Base-by-base conservation (phyloP, 2,329 filamentous ascomycete genomes). In the Alternaria infectoria region DNA sequence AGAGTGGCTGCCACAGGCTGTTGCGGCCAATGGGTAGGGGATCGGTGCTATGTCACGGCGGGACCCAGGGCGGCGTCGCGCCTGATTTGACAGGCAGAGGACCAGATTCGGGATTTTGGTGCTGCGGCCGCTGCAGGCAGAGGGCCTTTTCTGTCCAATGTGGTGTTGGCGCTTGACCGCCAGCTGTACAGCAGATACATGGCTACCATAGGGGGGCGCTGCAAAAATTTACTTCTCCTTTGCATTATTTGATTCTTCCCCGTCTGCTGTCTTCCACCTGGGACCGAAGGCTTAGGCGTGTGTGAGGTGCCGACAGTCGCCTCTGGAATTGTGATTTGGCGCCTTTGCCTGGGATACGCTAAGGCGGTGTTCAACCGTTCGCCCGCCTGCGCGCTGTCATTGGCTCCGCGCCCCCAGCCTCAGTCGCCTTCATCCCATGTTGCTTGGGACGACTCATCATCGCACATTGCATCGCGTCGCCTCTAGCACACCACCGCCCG, bases 81-180 rank as follows among this genome's bases (percentile, higher is more conserved):
- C 64, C 66, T 69, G 70, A 72, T 71, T 71, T 66, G 71, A 64
- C 62, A 57, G 54, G 30, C 55, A 19, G 44, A 28, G 56, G 52
- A 59, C 59, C 52, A 65, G 43, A 54, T 69, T 65, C 69, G 64
- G 64, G 61, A 54, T 64, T 65, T 47, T 66, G 56, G 45, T 65
- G 70, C 63, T 69, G 69, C 61, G 60, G 56, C 57, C 54, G 61
- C 52, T 71, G 71, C 71, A 73, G 65, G 68, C 58, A 59, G 36
- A 56, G 46, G 49, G 54, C 19, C 54, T 61, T 52, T 61, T 26
- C 23, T 26, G 59, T 54, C 59, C 59, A 62, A 62, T 62, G 59
- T 50, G 28, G 46, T 28, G 43, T 43, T 59, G 30, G 47, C 59
- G 59, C 66, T 69, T 75, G 74, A 77, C 74, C 74, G 74, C 74